Base-by-base conservation (phyloP, 2,329 filamentous ascomycete genomes). In the Neofusicoccum kwambonambiense region DNA sequence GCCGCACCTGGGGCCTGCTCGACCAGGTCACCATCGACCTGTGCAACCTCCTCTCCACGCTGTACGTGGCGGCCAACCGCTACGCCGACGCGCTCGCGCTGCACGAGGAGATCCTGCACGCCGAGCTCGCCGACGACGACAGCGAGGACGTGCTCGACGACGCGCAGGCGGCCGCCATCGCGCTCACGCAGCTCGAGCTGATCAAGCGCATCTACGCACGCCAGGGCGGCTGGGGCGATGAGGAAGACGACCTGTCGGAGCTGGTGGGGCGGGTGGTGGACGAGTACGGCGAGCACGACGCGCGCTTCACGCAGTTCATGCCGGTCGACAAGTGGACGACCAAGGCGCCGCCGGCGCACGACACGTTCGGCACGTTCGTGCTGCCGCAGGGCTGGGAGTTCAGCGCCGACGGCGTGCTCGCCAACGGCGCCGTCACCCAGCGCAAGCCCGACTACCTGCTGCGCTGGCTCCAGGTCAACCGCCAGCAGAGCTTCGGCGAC, bases 1-100 rank as follows among this genome's bases (percentile, higher is more conserved):
- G 81, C 11, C 81, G 83, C 22, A 82, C 83, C 5, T 82, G 83
- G 72, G 83, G 83, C 3, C 78, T 78, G 35, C 77, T 78, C 8
- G 79, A 83, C 50, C 76, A 77, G 0, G 75, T 80, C 34, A 84
- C 83, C 0, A 70, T 84, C 61, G 80, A 84, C 62, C 81, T 82
- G 68, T 82, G 78, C 66, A 79, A 80, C 67, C 74, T 85, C 11
- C 78, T 85, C 4, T 81, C 82, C 0, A 75, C 80, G 41, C 76
- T 86, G 1, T 84, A 82, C 75, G 83, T 81, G 5, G 74, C 72
- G 12, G 74, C 74, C 7, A 78, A 73, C 7, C 73, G 77, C 65
- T 77, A 78, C 72, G 73, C 72, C 1, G 72, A 70, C 22, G 74
- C 74, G 27, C 58, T 75, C 12, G 65, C 67, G 22, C 67, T 73